Conservation (phyloP, 495 filamentous ascomycete genomes). For the Neurospora sp. region DNA sequence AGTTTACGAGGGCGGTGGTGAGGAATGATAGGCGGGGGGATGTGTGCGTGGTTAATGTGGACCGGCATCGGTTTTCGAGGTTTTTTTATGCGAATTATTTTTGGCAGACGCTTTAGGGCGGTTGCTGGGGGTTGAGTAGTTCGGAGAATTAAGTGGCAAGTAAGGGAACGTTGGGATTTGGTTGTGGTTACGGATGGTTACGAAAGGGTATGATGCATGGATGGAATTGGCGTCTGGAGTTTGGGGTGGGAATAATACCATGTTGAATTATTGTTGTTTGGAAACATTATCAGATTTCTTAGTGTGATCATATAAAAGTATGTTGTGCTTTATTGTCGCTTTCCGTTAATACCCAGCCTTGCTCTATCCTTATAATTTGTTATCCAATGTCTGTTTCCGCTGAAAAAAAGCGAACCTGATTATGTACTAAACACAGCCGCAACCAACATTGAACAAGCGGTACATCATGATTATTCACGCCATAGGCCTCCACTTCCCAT, state of each 20-base stretch:
- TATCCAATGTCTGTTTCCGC: neutral
- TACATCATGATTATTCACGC: neutral
- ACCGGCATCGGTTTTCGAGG: constrained; percentile 70
- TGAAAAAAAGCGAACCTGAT: neutral
- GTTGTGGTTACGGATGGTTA: neutral
- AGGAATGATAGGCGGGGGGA: constrained; percentile 81
- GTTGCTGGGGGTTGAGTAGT: neutral
- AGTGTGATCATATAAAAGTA: neutral
- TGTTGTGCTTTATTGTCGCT: neutral
- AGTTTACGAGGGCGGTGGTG: constrained; percentile 78
- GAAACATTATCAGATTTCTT: neutral
- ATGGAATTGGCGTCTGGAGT: neutral
- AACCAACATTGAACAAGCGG: neutral
- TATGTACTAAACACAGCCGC: neutral
- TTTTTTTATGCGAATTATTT: constrained; percentile 96
- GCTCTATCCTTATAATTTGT: neutral
- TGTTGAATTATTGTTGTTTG: neutral
- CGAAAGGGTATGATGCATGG: neutral
- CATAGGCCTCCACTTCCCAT: neutral
- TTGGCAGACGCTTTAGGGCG: constrained; percentile 67
- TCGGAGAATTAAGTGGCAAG: neutral
- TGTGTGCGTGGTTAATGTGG: constrained; percentile 90
- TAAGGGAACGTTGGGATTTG: neutral
- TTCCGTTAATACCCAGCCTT: neutral
- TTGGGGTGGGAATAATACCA: neutral